Evolutionary conservation across 2,329 filamentous ascomycete species (phyloP).

Genomic region (Colletotrichum lini): DNA sequence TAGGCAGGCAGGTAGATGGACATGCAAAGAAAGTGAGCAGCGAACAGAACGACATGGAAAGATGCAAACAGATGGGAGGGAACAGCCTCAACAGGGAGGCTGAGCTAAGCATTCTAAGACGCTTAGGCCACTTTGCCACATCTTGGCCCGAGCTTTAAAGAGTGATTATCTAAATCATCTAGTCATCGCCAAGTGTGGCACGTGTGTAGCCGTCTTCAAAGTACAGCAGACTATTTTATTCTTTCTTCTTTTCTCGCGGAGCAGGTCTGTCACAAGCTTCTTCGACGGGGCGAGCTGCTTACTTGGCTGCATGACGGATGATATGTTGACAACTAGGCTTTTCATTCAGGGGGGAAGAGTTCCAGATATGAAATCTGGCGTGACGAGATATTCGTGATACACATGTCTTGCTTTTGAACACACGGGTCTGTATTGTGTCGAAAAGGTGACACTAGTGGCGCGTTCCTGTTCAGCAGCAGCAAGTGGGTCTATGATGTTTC

Average conservation of each 20-base stretch:
- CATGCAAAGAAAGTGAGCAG: conserved; percentile 3
- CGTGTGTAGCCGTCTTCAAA: no score
- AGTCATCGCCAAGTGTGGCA: not conserved
- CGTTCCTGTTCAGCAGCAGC: not conserved
- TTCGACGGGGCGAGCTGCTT: not conserved
- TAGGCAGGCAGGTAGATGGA: not conserved
- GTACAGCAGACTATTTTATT: no score
- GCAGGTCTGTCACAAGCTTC: not conserved
- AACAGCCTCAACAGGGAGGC: not conserved
- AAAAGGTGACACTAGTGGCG: no score
- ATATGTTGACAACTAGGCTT: not conserved
- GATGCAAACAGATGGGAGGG: conserved; percentile 3
- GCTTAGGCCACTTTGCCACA: not conserved
- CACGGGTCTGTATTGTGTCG: no score
- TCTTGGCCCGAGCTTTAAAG: not conserved
- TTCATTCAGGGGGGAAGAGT: not conserved
- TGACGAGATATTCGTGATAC: conserved; percentile 39
- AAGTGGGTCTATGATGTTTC: not conserved
- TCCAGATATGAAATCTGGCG: conserved; percentile 28
- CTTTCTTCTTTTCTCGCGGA: no score
- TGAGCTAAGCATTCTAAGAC: no score
- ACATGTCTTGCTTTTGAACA: conserved; percentile 49
- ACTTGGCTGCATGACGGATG: not conserved
- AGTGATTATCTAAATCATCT: conserved; percentile 3
- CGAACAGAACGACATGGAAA: not conserved